Evolutionary conservation across 257 asterid species (phyloP).

Genomic region (Primulina huaijiensis): DNA sequence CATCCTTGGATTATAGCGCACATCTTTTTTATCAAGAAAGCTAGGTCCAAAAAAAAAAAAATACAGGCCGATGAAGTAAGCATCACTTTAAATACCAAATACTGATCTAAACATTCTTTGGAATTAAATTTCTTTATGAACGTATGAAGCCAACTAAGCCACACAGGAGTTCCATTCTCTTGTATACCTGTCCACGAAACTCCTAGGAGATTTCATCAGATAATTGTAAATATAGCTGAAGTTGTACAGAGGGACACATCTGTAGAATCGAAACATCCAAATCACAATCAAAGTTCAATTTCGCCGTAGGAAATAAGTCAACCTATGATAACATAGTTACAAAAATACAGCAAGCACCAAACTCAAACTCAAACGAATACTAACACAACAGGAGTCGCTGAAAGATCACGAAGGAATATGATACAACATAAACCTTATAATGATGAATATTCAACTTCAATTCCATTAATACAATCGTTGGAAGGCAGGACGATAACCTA

Average conservation of each 20-base stretch:
- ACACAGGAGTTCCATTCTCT: constrained; percentile 15
- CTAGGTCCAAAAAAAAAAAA: constrained; percentile 37
- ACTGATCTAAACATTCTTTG: constrained; percentile 9
- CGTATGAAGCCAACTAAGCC: constrained; percentile 16
- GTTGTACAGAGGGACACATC: constrained; percentile 92
- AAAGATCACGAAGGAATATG: neutral
- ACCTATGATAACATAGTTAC: neutral
- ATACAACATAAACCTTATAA: constrained; percentile 1
- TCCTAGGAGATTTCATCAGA: constrained; percentile 77
- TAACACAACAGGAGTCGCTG: neutral
- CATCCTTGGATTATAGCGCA: constrained; percentile 86
- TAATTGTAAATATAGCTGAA: constrained; percentile 79
- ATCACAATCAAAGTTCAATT: constrained; percentile 29
- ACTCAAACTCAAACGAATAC: neutral
- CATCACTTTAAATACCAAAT: constrained; percentile 11
- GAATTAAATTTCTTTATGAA: neutral
- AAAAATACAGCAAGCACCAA: neutral
- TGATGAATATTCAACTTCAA: constrained; percentile 17
- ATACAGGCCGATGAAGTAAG: constrained; percentile 1
- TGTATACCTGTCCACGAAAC: constrained; percentile 92
- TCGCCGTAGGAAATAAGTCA: constrained; percentile 18
- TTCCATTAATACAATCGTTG: neutral
- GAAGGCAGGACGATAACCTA: constrained; percentile 48
- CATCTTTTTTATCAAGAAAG: constrained; percentile 74
- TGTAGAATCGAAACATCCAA: constrained; percentile 42